Percentiles rank a stretch among this genome's conserved stretches.
Conservation (phyloP, 768 basidiomycete species). For the Kwoniella botswanensis region DNA sequence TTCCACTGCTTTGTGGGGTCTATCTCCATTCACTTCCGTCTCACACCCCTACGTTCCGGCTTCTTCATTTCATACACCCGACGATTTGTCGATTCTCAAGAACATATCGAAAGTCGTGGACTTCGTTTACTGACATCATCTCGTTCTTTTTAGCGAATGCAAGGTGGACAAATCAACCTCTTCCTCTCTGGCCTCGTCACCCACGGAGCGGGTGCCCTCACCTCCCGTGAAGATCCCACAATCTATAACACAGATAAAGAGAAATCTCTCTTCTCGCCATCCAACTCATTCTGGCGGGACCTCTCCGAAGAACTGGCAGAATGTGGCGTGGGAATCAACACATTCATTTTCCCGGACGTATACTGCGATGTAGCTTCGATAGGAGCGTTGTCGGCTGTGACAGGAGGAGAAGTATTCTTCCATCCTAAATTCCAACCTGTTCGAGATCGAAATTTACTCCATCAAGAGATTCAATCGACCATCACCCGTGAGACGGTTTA, state of each 20-base stretch:
- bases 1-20: too few relatives aligned
- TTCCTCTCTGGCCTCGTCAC: conserved; percentile 75
- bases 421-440: conserved; percentile 82
- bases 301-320: conserved; percentile 87
- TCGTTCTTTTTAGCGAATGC: conserved; percentile 29
- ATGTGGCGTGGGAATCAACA: conserved; percentile 84
- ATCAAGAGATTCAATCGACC: conserved; percentile 73
- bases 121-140: not conserved
- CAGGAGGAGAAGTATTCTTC: conserved; percentile 90
- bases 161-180: conserved; percentile 75
- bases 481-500: conserved; percentile 75
- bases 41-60: not conserved
- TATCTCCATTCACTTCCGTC: not conserved
- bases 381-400: conserved; percentile 72
- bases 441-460: conserved; percentile 69
- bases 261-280: conserved; percentile 74
- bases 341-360: conserved; percentile 80
- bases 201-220: conserved; percentile 73
- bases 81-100: too few relatives aligned
- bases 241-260: conserved; percentile 87
- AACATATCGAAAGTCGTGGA: too few relatives aligned
- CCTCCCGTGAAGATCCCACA: conserved; percentile 66
- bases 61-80: too few relatives aligned
- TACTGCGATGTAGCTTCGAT: conserved; percentile 87
- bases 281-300: conserved; percentile 77